Conservation (phyloP, 257 asterid genomes). For the Scutellaria baicalensis region DNA sequence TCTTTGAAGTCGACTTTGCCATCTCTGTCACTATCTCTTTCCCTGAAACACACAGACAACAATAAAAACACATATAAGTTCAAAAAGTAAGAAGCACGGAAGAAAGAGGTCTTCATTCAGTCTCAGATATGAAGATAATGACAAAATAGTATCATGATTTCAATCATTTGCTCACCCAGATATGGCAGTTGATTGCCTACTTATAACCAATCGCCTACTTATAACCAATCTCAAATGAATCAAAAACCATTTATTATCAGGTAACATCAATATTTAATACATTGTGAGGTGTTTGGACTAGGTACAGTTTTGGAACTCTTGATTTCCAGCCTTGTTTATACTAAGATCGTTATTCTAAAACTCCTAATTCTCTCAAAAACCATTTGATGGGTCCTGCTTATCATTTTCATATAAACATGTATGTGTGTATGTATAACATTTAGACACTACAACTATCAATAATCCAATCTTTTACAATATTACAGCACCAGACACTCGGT, state of each 20-base stretch:
- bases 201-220: no score
- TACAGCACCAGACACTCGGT: no score
- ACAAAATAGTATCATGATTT: not conserved
- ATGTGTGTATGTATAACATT: no score
- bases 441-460: no score
- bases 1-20: slow-evolving; percentile 73
- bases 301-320: no score
- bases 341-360: no score
- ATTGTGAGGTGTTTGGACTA: not conserved
- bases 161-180: not conserved
- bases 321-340: no score
- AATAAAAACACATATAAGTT: not conserved
- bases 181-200: not conserved
- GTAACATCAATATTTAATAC: not conserved
- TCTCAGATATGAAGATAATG: not conserved
- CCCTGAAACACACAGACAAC: slow-evolving; percentile 37
- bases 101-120: not conserved
- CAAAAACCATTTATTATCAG: not conserved
- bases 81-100: not conserved
- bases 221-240: not conserved
- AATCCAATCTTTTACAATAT: no score
- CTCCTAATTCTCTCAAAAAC: no score
- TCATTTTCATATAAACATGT: no score
- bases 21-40: slow-evolving; percentile 79
- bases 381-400: no score